Evolutionary conservation across 1,139 yeast species (phyloP), one percentile per base, ranked within the genome.

Genomic region (Sugiyamaella grinbergsii): DNA sequence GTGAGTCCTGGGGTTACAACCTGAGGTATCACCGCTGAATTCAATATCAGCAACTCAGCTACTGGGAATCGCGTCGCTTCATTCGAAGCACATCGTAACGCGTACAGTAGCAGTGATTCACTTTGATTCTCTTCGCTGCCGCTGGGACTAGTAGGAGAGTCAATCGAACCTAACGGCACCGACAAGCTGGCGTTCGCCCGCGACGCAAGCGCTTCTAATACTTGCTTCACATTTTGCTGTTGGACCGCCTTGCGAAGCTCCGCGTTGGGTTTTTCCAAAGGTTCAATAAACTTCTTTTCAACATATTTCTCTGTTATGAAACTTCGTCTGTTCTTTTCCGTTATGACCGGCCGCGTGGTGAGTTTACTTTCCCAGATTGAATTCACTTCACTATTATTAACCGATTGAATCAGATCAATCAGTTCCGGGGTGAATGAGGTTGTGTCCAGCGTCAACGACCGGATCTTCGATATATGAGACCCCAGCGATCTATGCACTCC

Each of bases 361-460:
- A 83, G 51, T 5, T 56, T 57, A 7, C 16, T 8, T 58, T 79
- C 84, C 76, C 78, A 90, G 51, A 80, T 73, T 36, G 74, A 70
- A 61, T 81, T 83, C 31, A 89, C 81, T 54, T 73, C 70, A 52
- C 75, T 76, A 66, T 93, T 91, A 29, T 91, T 87, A 19, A 85
- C 80, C 49, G 77, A 71, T 52, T 79, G 73, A 49, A 89, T 69
- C 28, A 76, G 65, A 32, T 79, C 83, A 15, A 86, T 67, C 60
- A 88, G 80, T 43, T 81, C 83, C 24, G 66, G 71, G 3, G 77
- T 70, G 90, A 97, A 93, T 11, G 76, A 71, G 1, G 63, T 67
- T 1, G 77, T 74, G 63, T 93, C 98, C 62, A 90, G 76, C 1
- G 95, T 84, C 56, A 93, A 71, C 0, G 96, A 87, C 57, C 94